Percentiles rank a stretch among this genome's conserved stretches.
These are phyloP conservation scores for Microdochium bolleyi DNA, from an alignment of 2,329 filamentous ascomycete species.

Conservation along the genomic window DNA sequence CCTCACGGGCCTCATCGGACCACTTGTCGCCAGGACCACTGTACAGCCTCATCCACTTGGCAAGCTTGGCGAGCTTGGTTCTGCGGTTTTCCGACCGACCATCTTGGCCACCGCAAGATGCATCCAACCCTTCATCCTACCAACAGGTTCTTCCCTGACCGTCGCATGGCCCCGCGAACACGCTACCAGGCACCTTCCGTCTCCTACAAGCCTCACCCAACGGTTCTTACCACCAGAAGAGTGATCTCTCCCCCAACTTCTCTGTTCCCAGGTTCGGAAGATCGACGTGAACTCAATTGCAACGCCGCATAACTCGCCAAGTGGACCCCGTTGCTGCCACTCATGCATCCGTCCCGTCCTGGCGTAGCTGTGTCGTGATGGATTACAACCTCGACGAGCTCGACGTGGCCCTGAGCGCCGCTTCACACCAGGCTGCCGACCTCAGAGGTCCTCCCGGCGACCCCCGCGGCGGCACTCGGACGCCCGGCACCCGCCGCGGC, in stretches of 20 bases:
- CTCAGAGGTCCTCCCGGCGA: conserved; percentile 10
- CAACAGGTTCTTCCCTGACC: no score
- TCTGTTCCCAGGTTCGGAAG: no score
- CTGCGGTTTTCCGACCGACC: not conserved
- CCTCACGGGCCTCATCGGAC: not conserved
- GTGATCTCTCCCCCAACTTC: no score
- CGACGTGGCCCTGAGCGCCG: conserved; percentile 15
- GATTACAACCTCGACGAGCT: conserved; percentile 19
- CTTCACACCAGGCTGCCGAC: conserved; percentile 9
- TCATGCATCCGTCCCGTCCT: not conserved
- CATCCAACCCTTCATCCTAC: no score
- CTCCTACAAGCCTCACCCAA: no score
- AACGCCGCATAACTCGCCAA: no score
- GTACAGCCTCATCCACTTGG: not conserved
- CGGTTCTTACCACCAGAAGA: no score
- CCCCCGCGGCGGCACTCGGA: conserved; percentile 9
- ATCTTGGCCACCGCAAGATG: no score
- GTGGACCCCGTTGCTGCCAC: not conserved
- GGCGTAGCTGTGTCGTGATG: conserved; percentile 7
- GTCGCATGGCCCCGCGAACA: no score
- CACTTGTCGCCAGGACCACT: not conserved
- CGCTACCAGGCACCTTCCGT: no score
- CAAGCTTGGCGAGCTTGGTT: not conserved
- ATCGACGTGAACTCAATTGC: no score
- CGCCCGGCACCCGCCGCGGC: conserved; percentile 15